phyloP scores from a whole-genome alignment of 768 basidiomycete species.

The Termitomyces sp. region DNA sequence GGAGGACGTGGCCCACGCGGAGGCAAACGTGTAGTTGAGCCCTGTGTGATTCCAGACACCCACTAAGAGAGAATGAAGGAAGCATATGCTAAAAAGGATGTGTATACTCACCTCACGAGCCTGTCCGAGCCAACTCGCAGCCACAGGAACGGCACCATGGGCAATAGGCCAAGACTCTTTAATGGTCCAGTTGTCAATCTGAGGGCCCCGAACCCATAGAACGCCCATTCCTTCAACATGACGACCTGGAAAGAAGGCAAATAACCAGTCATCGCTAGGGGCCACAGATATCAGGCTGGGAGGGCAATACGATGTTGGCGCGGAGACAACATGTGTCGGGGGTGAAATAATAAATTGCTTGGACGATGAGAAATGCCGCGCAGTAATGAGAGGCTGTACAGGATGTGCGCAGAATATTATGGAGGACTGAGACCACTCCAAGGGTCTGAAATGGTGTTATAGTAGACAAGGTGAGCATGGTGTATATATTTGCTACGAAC shows the following conservation, averaged over 20 bases:
- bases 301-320: slow-evolving; percentile 51
- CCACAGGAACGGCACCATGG: slow-evolving; percentile 53
- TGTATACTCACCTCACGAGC: slow-evolving; percentile 49
- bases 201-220: slow-evolving; percentile 58
- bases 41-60: slow-evolving; percentile 37
- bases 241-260: slow-evolving; percentile 69
- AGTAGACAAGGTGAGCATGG: slow-evolving; percentile 1
- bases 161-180: slow-evolving; percentile 54
- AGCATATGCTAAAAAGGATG: not conserved
- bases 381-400: slow-evolving; percentile 55
- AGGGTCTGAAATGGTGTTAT: slow-evolving; percentile 42
- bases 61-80: slow-evolving; percentile 41
- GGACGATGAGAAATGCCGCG: slow-evolving; percentile 67
- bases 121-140: slow-evolving; percentile 57
- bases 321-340: slow-evolving; percentile 45
- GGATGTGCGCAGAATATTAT: slow-evolving; percentile 69
- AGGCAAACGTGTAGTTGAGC: slow-evolving; percentile 53
- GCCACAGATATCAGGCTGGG: slow-evolving; percentile 61
- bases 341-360: slow-evolving; percentile 59
- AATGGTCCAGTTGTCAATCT: slow-evolving; percentile 61
- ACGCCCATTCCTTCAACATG: slow-evolving; percentile 58
- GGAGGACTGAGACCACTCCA: slow-evolving; percentile 70
- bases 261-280: slow-evolving; percentile 59
- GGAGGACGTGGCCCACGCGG: slow-evolving; percentile 55
- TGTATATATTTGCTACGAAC: slow-evolving; percentile 29